phyloP scores from a whole-genome alignment of 208 protist genomes.

The Polymyxa betae region DNA sequence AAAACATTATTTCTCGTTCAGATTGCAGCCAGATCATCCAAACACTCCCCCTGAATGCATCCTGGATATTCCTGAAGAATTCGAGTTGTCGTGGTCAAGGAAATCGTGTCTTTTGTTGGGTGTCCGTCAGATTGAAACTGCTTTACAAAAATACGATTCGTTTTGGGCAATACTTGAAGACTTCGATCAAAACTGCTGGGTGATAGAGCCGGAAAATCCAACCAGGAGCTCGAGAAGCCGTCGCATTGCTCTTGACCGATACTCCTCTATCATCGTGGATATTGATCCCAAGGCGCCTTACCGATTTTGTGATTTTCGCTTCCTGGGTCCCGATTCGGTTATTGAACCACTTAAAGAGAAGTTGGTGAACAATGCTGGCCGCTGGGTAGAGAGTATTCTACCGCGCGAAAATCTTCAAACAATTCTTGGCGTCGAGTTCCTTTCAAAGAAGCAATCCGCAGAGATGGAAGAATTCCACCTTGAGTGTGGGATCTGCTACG shows the following conservation, averaged over 20 bases:
- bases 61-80: background rate
- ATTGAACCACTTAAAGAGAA: background rate
- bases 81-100: background rate
- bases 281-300: background rate
- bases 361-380: background rate
- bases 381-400: background rate
- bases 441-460: background rate
- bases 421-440: background rate
- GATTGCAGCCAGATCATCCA: background rate
- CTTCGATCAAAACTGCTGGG: background rate
- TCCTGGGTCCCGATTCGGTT: background rate
- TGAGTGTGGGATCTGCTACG: slow-evolving; percentile 43
- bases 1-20: background rate
- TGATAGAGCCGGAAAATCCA: background rate
- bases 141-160: background rate
- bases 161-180: background rate
- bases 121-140: background rate
- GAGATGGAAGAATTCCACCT: background rate
- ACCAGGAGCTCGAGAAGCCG: background rate
- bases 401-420: background rate
- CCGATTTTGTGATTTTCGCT: background rate
- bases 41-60: background rate
- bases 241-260: background rate
- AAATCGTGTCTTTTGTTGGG: background rate
- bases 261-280: background rate